These are phyloP conservation scores for Exsudoporus floridanus DNA, from an alignment of 1,284 basidiomycete genomes.

Conservation along the genomic window DNA sequence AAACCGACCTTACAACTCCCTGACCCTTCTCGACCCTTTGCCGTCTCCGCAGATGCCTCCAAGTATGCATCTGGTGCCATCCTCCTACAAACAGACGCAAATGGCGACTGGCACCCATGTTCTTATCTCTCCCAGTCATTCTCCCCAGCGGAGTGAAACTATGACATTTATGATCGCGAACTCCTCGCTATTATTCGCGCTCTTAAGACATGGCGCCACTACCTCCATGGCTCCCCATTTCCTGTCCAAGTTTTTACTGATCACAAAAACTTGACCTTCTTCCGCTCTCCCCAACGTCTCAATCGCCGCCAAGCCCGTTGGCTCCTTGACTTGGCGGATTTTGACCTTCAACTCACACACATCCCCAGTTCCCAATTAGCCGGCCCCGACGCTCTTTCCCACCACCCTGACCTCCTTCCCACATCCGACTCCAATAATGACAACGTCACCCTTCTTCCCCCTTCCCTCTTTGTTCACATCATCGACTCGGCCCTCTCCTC, in stretches of 20 bases:
- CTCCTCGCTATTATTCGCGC: not conserved
- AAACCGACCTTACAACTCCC: no score
- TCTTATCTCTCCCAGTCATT: not conserved
- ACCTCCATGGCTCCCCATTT: not conserved
- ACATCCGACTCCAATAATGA: no score
- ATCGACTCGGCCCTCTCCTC: not conserved
- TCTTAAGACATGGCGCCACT: not conserved
- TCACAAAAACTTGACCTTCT: not conserved
- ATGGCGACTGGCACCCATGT: not conserved
- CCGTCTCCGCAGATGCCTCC: no score
- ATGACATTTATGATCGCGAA: not conserved
- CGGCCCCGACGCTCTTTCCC: not conserved
- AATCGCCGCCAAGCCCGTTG: not conserved
- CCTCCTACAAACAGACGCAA: no score
- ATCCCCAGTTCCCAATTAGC: not conserved
- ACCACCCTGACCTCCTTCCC: no score
- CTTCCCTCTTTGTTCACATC: fast-evolving
- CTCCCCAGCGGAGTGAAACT: not conserved
- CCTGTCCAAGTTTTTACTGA: no score
- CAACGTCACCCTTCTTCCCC: not conserved
- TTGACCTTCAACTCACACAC: not conserved
- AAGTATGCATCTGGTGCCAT: no score
- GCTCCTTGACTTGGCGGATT: not conserved
- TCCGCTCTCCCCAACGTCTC: fast-evolving
- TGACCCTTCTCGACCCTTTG: no score